Evolutionary conservation across 2,329 filamentous ascomycete genomes (phyloP).

Genomic region (Penicillium freii): DNA sequence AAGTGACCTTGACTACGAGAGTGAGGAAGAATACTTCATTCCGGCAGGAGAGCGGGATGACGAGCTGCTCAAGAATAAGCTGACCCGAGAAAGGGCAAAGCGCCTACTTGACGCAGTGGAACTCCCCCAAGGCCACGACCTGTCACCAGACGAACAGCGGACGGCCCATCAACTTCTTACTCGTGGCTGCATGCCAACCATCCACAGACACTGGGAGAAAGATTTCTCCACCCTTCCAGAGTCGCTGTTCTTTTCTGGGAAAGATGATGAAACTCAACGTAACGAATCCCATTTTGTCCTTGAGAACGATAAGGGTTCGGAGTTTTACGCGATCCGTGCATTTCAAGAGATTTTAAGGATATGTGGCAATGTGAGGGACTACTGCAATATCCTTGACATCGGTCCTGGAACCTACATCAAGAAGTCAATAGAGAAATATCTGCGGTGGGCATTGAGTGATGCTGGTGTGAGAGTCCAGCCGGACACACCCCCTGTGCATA

Average conservation of each 20-base stretch:
- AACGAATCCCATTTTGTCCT: constrained; percentile 47
- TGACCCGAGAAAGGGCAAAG: constrained; percentile 33
- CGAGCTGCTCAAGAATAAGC: constrained; percentile 27
- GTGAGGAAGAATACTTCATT: constrained; percentile 13
- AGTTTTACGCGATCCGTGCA: constrained; percentile 54
- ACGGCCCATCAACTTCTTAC: constrained; percentile 54
- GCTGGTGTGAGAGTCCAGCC: constrained; percentile 40
- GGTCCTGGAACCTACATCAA: constrained; percentile 39
- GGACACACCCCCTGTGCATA: constrained; percentile 46
- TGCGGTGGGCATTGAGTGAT: constrained; percentile 55
- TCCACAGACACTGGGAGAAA: constrained; percentile 52
- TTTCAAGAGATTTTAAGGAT: constrained; percentile 51
- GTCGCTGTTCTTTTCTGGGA: constrained; percentile 47
- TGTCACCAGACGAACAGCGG: constrained; percentile 53
- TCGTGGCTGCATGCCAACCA: constrained; percentile 57
- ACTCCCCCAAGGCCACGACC: constrained; percentile 41
- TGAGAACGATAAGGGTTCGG: constrained; percentile 38
- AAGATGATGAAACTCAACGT: constrained; percentile 16
- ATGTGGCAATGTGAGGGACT: constrained; percentile 52
- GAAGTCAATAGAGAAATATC: constrained; percentile 47
- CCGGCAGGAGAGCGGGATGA: constrained; percentile 25
- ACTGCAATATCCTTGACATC: constrained; percentile 39
- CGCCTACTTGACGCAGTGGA: constrained; percentile 38
- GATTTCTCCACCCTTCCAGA: constrained; percentile 56
- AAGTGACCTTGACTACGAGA: constrained; percentile 7